Conservation (phyloP, 768 basidiomycete species). For the Boletus edulis region DNA sequence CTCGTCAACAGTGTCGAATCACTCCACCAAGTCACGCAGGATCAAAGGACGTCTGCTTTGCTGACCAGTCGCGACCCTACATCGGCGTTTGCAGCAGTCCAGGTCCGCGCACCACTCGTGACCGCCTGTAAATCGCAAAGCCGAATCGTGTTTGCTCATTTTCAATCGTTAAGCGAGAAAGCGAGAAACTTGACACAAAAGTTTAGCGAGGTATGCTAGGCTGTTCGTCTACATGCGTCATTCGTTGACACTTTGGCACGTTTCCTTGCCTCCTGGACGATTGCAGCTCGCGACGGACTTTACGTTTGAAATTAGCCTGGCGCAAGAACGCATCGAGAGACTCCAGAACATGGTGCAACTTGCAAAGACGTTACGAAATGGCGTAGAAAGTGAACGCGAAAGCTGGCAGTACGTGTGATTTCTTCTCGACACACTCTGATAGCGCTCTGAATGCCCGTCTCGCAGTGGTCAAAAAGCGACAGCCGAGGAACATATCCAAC, state of each 20-base stretch:
- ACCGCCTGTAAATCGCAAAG: conserved; percentile 6
- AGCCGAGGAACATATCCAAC: conserved; percentile 1
- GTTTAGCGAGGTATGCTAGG: conserved; percentile 4
- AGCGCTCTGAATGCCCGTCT: background rate
- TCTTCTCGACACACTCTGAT: background rate
- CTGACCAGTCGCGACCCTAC: background rate
- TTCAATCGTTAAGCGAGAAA: conserved; percentile 6
- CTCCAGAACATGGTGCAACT: background rate
- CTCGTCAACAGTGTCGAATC: conserved; percentile 6
- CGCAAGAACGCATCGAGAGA: background rate
- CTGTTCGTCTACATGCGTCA: too few relatives aligned
- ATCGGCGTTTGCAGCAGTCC: background rate
- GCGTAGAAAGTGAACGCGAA: background rate
- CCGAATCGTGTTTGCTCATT: conserved; percentile 1
- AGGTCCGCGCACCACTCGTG: conserved; percentile 1
- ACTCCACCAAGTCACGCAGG: conserved; percentile 1
- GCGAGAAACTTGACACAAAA: conserved; percentile 6
- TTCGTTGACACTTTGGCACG: too few relatives aligned
- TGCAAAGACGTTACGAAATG: background rate
- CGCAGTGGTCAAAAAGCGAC: conserved; percentile 1
- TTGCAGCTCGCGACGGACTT: conserved; percentile 12
- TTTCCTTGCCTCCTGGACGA: background rate
- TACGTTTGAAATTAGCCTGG: conserved; percentile 3
- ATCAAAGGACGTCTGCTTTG: background rate
- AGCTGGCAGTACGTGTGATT: conserved; percentile 6